These are phyloP conservation scores for Bisporella sp. DNA, from an alignment of 2,329 filamentous ascomycete species.

Conservation along the genomic window DNA sequence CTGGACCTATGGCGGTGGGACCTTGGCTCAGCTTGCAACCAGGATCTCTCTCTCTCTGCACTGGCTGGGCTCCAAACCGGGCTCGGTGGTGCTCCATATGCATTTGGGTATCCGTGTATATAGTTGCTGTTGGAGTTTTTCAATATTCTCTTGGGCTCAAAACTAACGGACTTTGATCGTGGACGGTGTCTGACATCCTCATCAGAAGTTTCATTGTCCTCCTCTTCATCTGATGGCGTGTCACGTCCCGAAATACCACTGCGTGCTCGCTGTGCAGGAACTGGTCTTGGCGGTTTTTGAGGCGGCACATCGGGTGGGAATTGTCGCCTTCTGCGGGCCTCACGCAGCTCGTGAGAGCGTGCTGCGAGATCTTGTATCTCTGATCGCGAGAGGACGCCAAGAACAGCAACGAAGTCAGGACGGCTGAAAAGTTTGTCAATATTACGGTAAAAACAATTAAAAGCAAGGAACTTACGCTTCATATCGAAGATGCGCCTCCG, in stretches of 20 bases:
- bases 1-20: neutral
- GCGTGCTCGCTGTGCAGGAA: constrained; percentile 1
- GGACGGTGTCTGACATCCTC: neutral
- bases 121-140: neutral
- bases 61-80: constrained; percentile 1
- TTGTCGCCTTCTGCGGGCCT: constrained; percentile 13
- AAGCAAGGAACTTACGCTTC: constrained; percentile 36
- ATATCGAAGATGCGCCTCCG: constrained; percentile 48
- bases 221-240: constrained; percentile 7
- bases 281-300: constrained; percentile 6
- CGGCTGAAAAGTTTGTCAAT: constrained; percentile 24
- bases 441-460: neutral
- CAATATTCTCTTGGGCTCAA: neutral
- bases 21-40: neutral
- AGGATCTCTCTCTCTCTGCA: neutral
- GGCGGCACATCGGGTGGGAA: constrained; percentile 4
- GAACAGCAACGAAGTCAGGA: constrained; percentile 52
- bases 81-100: constrained; percentile 15
- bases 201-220: neutral
- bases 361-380: constrained; percentile 46
- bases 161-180: constrained; percentile 3
- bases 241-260: constrained; percentile 5
- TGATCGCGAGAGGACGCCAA: constrained; percentile 46
- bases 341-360: constrained; percentile 31
- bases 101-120: constrained; percentile 17